Conservation (phyloP, 208 protist species). For the Trichomonas gallinae region DNA sequence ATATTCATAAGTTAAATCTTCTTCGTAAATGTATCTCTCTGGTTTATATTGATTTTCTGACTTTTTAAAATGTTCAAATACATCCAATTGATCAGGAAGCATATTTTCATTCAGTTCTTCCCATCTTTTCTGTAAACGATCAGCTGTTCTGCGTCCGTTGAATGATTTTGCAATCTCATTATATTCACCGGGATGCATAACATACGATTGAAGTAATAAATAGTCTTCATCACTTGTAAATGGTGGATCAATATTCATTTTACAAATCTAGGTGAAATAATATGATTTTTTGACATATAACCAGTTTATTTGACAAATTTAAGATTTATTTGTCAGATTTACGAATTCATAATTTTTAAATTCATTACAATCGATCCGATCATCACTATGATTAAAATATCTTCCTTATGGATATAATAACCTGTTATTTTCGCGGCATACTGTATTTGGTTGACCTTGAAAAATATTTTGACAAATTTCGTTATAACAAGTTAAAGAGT, state of each 20-base stretch:
- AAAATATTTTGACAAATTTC: no score
- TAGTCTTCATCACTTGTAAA: not conserved
- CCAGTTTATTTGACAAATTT: no score
- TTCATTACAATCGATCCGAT: no score
- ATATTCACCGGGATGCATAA: not conserved
- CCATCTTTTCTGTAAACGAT: not conserved
- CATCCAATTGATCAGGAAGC: not conserved
- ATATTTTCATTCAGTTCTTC: not conserved
- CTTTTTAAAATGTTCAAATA: not conserved
- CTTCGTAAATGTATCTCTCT: not conserved
- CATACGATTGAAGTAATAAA: not conserved
- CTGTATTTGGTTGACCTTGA: no score
- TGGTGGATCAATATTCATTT: not conserved
- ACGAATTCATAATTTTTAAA: no score
- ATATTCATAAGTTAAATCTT: not conserved
- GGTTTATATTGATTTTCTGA: not conserved
- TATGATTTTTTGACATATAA: no score
- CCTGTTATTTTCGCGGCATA: no score
- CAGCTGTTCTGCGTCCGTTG: not conserved
- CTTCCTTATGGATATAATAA: no score
- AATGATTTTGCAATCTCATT: not conserved
- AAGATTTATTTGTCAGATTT: no score
- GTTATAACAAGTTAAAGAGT: no score
- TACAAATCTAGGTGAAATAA: no score
- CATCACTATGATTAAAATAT: no score